Conservation (phyloP, 2,329 filamentous ascomycete species). For the Torrubiella hemipterigena region DNA sequence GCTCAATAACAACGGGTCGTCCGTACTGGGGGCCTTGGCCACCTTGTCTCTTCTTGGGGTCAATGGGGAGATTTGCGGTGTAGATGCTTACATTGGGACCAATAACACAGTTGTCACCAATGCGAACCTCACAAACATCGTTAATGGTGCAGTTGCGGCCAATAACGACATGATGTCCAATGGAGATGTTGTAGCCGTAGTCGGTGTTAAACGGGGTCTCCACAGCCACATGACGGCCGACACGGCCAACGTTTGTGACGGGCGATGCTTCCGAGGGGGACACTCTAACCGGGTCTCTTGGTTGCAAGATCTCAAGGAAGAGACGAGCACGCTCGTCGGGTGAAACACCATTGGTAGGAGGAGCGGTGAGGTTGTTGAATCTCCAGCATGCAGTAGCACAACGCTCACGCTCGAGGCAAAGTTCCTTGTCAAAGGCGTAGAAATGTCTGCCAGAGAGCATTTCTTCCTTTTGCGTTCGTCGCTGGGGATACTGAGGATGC, state of each 20-base stretch:
- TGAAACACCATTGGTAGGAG: constrained; percentile 61
- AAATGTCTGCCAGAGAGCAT: constrained; percentile 78
- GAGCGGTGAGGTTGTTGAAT: constrained; percentile 70
- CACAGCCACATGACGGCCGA: constrained; percentile 67
- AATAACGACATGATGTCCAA: constrained; percentile 76
- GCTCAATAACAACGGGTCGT: constrained; percentile 63
- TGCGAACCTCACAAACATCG: constrained; percentile 72
- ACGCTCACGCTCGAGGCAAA: constrained; percentile 72
- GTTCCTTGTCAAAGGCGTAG: constrained; percentile 63
- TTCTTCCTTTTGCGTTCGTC: constrained; percentile 69
- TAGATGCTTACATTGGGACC: constrained; percentile 82
- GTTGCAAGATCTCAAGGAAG: constrained; percentile 61
- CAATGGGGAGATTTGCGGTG: constrained; percentile 59
- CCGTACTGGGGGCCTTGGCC: constrained; percentile 61
- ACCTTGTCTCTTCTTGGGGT: constrained; percentile 62
- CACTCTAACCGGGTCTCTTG: constrained; percentile 41
- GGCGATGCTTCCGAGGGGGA: constrained; percentile 42
- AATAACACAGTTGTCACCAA: constrained; percentile 66
- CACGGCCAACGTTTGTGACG: constrained; percentile 42
- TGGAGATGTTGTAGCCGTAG: constrained; percentile 88
- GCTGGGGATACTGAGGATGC: constrained; percentile 35
- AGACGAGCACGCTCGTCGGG: constrained; percentile 54
- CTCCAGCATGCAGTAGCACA: constrained; percentile 72
- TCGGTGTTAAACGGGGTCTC: constrained; percentile 87
- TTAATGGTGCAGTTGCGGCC: constrained; percentile 75